Percentiles rank a stretch among this genome's conserved stretches.
These are phyloP conservation scores for Pseudozyma sp. DNA, from an alignment of 1,284 basidiomycete species.

Conservation along the genomic window DNA sequence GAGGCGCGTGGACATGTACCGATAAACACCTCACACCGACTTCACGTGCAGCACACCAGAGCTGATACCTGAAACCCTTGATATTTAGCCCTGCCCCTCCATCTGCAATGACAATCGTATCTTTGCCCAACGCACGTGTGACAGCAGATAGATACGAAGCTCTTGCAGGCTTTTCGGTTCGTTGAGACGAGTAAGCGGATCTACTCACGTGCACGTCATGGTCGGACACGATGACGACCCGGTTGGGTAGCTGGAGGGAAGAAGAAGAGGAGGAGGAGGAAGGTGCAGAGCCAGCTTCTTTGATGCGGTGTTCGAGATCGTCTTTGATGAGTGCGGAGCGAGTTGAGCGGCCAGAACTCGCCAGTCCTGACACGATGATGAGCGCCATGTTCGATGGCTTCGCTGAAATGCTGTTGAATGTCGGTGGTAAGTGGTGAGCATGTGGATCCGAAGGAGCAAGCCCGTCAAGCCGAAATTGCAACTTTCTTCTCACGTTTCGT, in stretches of 20 bases:
- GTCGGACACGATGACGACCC: conserved; percentile 80
- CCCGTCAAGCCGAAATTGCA: neutral
- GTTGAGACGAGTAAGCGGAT: conserved; percentile 79
- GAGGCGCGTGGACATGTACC: conserved; percentile 78
- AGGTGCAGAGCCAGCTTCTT: conserved; percentile 71
- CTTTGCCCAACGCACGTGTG: conserved; percentile 78
- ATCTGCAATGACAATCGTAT: conserved; percentile 88
- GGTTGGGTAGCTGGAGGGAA: conserved; percentile 69
- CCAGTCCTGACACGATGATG: conserved; percentile 89
- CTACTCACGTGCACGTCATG: conserved; percentile 78
- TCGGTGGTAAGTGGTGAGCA: neutral
- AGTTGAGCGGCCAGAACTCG: conserved; percentile 85
- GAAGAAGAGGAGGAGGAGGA: conserved; percentile 74
- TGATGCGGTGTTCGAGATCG: conserved; percentile 75
- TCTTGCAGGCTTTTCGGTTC: conserved; percentile 87
- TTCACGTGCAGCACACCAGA: conserved; percentile 94
- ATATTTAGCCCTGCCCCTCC: conserved; percentile 86
- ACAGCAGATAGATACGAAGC: conserved; percentile 87
- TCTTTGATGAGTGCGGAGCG: conserved; percentile 77
- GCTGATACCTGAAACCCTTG: conserved; percentile 93
- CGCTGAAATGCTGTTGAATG: neutral
- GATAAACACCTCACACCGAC: conserved; percentile 86
- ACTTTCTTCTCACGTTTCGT: conserved; percentile 19
- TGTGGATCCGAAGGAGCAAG: neutral
- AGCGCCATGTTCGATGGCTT: conserved; percentile 80